These are phyloP conservation scores for Musa itinerans DNA, from an alignment of 176 grass and related monocot species.

Conservation along the genomic window DNA sequence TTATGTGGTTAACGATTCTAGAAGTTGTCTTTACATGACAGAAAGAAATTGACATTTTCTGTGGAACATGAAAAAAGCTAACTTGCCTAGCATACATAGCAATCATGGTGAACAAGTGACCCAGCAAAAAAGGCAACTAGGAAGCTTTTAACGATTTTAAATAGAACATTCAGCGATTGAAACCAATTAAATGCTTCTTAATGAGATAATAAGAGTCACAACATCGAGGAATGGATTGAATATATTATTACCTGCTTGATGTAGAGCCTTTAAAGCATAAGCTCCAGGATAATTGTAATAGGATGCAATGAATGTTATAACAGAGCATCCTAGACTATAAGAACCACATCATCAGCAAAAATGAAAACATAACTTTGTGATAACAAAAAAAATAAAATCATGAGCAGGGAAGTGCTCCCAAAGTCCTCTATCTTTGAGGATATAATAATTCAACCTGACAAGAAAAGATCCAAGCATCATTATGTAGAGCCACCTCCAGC, in stretches of 20 bases:
- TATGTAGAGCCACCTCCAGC: slow-evolving; percentile 72
- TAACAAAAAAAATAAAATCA: slow-evolving; percentile 6
- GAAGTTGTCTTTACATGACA: too few species aligned
- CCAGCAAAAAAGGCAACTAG: background rate
- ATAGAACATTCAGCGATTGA: background rate
- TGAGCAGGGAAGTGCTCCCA: background rate
- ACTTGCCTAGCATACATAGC: background rate
- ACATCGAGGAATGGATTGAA: background rate
- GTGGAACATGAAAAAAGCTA: background rate
- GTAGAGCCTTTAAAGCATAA: slow-evolving; percentile 71
- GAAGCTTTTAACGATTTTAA: background rate
- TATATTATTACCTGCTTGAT: slow-evolving; percentile 61
- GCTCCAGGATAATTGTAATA: slow-evolving; percentile 98
- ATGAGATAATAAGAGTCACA: slow-evolving; percentile 2
- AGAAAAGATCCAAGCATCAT: slow-evolving; percentile 72
- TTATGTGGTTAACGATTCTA: too few species aligned
- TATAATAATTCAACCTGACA: slow-evolving; percentile 44
- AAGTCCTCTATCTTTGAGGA: background rate
- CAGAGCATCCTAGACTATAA: slow-evolving; percentile 77
- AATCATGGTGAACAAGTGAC: background rate
- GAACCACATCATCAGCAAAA: slow-evolving; percentile 24
- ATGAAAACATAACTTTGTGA: background rate
- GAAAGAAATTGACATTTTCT: too few species aligned
- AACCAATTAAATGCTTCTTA: background rate
- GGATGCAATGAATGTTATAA: slow-evolving; percentile 73